These are phyloP conservation scores for Pseudogymnoascus sp. DNA, from an alignment of 2,329 filamentous ascomycete genomes.

Conservation along the genomic window DNA sequence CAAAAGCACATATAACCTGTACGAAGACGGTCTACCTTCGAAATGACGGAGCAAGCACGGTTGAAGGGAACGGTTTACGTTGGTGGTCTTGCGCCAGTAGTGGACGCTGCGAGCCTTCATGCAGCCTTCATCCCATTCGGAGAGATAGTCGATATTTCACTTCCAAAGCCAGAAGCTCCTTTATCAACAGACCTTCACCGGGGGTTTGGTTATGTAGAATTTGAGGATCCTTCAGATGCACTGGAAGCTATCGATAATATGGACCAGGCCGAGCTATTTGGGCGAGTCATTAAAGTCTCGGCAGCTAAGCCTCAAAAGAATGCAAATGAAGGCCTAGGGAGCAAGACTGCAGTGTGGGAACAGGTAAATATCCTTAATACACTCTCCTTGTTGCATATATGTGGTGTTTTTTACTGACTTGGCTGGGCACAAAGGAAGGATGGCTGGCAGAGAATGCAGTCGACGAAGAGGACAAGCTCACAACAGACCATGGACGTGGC, in stretches of 20 bases:
- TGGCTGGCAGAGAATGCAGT: conserved; percentile 87
- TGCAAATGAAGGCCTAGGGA: conserved; percentile 78
- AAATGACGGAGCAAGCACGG: conserved; percentile 75
- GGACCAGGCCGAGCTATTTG: conserved; percentile 94
- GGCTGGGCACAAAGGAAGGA: conserved; percentile 60
- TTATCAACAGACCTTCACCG: conserved; percentile 75
- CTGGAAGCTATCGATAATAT: conserved; percentile 98
- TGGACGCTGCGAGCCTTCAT: conserved; percentile 69
- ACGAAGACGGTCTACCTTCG: conserved; percentile 20
- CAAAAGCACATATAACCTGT: not conserved
- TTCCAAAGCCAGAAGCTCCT: conserved; percentile 81
- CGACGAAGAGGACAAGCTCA: conserved; percentile 68
- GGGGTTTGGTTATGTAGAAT: conserved; percentile 96
- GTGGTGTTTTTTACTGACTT: conserved; percentile 20
- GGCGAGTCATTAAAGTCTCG: conserved; percentile 84
- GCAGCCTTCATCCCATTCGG: conserved; percentile 96
- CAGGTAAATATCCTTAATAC: conserved; percentile 57
- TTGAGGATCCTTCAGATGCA: conserved; percentile 77
- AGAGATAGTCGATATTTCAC: conserved; percentile 83
- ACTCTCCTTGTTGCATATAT: not conserved
- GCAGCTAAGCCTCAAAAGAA: conserved; percentile 89
- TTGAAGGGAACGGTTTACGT: conserved; percentile 92
- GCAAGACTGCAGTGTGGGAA: conserved; percentile 93
- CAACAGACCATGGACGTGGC: conserved; percentile 48
- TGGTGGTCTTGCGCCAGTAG: conserved; percentile 74